Conservation (phyloP, 768 basidiomycete genomes). For the Saitozyma podzolica region DNA sequence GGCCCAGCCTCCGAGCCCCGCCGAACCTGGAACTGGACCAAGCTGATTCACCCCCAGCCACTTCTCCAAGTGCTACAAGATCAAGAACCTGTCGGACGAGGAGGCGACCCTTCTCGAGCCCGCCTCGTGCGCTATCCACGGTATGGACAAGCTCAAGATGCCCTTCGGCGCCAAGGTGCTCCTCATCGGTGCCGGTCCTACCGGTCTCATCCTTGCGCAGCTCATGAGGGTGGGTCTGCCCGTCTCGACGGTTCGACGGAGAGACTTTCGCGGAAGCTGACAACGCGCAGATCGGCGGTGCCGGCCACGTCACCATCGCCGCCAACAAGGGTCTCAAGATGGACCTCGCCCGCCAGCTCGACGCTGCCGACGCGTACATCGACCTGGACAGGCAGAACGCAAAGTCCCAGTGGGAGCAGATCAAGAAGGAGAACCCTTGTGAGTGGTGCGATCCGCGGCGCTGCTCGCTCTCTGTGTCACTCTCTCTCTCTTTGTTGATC, state of each 20-base stretch:
- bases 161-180: constrained; percentile 82
- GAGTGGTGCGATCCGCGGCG: constrained; percentile 8
- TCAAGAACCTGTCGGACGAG: constrained; percentile 81
- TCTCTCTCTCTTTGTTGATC: background rate
- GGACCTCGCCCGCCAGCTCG: constrained; percentile 75
- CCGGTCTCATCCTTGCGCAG: constrained; percentile 85
- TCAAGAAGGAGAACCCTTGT: constrained; percentile 75
- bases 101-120: constrained; percentile 87
- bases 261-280: background rate
- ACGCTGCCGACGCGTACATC: constrained; percentile 80
- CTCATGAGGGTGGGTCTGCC: constrained; percentile 61
- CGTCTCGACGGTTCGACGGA: background rate
- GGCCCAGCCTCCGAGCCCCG: background rate
- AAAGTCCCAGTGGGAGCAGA: constrained; percentile 72
- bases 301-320: constrained; percentile 74
- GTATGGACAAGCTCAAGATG: constrained; percentile 80
- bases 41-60: constrained; percentile 54
- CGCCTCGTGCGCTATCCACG: constrained; percentile 87
- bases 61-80: constrained; percentile 78
- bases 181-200: constrained; percentile 85
- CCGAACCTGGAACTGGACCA: background rate
- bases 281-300: constrained; percentile 62
- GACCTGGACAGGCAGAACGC: constrained; percentile 77
- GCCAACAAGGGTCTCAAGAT: constrained; percentile 79
- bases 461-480: background rate